These are phyloP conservation scores for Hygrophorus pudorinus DNA, from an alignment of 768 basidiomycete species.

Conservation along the genomic window DNA sequence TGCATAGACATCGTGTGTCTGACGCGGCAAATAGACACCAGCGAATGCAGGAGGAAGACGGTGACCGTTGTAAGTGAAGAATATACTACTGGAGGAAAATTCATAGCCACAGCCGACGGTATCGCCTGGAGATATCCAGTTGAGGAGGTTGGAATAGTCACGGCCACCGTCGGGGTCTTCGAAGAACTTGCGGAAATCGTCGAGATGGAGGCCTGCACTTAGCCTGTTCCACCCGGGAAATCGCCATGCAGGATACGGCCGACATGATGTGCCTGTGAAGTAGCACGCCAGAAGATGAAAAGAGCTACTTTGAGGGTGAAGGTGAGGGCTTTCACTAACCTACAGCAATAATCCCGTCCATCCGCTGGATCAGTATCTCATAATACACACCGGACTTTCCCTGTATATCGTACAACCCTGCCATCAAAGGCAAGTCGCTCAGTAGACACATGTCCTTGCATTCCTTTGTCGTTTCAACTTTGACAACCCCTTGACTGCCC, in stretches of 20 bases:
- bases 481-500: conserved; percentile 22
- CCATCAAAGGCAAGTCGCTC: conserved; percentile 50
- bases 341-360: conserved; percentile 52
- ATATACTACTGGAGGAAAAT: conserved; percentile 39
- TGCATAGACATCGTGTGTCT: conserved; percentile 48
- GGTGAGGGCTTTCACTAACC: conserved; percentile 26
- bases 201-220: conserved; percentile 57
- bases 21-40: conserved; percentile 47
- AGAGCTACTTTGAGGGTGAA: background rate
- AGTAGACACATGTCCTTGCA: conserved; percentile 46
- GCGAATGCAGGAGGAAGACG: conserved; percentile 47
- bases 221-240: conserved; percentile 65
- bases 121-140: conserved; percentile 33
- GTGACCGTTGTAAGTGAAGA: conserved; percentile 57
- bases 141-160: conserved; percentile 32
- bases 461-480: conserved; percentile 27
- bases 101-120: conserved; percentile 58
- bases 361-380: conserved; percentile 44
- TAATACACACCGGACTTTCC: conserved; percentile 53
- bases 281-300: background rate
- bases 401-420: conserved; percentile 48
- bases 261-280: conserved; percentile 46
- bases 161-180: conserved; percentile 58
- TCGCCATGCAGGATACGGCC: conserved; percentile 55
- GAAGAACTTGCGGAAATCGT: conserved; percentile 66